A percentile compares a stretch with the other conserved stretches of the same genome.
Evolutionary conservation across 2,329 filamentous ascomycete genomes (phyloP).

Genomic region (Sclerotinia nivalis): DNA sequence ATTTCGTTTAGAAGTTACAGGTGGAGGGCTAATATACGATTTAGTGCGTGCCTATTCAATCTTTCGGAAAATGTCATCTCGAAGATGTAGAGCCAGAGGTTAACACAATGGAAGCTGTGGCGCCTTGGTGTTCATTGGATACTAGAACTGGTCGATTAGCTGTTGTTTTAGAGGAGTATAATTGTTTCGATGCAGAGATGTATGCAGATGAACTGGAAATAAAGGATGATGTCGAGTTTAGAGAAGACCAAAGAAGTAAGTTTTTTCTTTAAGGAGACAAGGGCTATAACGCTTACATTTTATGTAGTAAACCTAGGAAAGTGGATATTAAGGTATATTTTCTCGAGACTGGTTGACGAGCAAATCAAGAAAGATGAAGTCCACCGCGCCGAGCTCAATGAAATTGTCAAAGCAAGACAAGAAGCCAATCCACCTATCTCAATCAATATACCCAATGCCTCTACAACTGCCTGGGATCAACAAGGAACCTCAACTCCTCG

Average conservation of each 20-base stretch:
- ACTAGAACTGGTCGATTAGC: constrained; percentile 89
- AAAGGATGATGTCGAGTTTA: constrained; percentile 74
- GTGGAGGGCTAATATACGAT: constrained; percentile 30
- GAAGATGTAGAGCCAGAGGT: constrained; percentile 87
- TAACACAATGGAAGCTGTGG: constrained; percentile 84
- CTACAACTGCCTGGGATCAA: constrained; percentile 41
- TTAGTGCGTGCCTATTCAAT: constrained; percentile 81
- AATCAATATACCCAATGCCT: constrained; percentile 56
- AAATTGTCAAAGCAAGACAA: constrained; percentile 57
- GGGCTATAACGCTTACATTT: constrained; percentile 31
- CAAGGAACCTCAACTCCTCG: constrained; percentile 59
- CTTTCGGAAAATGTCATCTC: constrained; percentile 91
- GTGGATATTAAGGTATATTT: constrained; percentile 92
- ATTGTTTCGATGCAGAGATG: constrained; percentile 96
- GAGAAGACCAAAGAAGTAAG: constrained; percentile 91
- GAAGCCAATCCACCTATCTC: constrained; percentile 58
- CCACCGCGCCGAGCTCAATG: constrained; percentile 69
- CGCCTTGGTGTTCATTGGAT: constrained; percentile 95
- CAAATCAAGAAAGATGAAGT: constrained; percentile 80
- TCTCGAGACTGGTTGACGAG: constrained; percentile 84
- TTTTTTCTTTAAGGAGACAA: constrained; percentile 27
- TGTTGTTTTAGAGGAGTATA: constrained; percentile 88
- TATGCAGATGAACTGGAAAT: constrained; percentile 87
- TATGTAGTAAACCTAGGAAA: constrained; percentile 87
- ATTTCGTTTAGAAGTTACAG: constrained; percentile 27